These are phyloP conservation scores for Salvia miltiorrhiza DNA, from an alignment of 257 asterid genomes.

Conservation along the genomic window DNA sequence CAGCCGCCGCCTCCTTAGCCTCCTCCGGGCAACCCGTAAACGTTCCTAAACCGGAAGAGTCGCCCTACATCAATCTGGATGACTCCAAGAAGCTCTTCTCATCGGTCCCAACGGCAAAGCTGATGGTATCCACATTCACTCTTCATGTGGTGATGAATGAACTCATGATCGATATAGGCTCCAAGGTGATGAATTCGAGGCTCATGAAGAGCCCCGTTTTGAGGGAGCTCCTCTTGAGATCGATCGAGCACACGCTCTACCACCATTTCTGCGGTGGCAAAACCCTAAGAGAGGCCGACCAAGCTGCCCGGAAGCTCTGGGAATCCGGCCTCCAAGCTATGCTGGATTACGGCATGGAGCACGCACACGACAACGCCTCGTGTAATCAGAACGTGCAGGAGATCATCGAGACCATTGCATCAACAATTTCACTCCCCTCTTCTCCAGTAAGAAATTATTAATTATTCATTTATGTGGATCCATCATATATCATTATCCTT, in stretches of 20 bases:
- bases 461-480: no score
- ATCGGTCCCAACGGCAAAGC: constrained; percentile 36
- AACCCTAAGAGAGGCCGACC: constrained; percentile 38
- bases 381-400: constrained; percentile 53
- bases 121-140: constrained; percentile 42
- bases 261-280: constrained; percentile 74
- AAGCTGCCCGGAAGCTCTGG: constrained; percentile 38
- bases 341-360: constrained; percentile 80
- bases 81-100: constrained; percentile 45
- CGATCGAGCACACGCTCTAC: constrained; percentile 39
- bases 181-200: constrained; percentile 53
- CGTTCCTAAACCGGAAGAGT: not conserved
- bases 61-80: constrained; percentile 9
- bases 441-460: constrained; percentile 45
- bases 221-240: constrained; percentile 27
- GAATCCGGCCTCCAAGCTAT: constrained; percentile 52
- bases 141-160: constrained; percentile 41
- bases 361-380: constrained; percentile 44
- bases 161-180: constrained; percentile 46
- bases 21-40: constrained; percentile 24
- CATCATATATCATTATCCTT: no score
- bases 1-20: constrained; percentile 22
- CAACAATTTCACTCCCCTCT: constrained; percentile 28
- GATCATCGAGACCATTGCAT: constrained; percentile 44
- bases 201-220: constrained; percentile 39